These are phyloP conservation scores for Pelargonium australe DNA, from an alignment of 441 rosid species.

Conservation along the genomic window DNA sequence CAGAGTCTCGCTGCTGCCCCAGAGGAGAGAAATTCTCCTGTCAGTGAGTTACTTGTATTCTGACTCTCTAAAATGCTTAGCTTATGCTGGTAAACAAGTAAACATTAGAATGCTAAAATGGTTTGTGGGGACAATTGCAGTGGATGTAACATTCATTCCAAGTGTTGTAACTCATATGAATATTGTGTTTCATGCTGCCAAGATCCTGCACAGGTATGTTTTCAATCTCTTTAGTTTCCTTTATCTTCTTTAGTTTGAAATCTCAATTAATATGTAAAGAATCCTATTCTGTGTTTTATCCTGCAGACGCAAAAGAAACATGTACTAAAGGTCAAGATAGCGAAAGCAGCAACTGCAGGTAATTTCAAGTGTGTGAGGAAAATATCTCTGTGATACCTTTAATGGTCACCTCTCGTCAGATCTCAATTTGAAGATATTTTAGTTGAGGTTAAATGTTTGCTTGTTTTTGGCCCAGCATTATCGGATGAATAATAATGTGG, in stretches of 20 bases:
- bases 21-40: conserved; percentile 80
- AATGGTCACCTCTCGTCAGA: not conserved
- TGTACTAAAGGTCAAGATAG: conserved; percentile 55
- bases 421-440: not conserved
- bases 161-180: conserved; percentile 85
- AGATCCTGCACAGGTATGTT: conserved; percentile 61
- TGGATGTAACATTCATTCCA: conserved; percentile 75
- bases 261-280: conserved; percentile 12
- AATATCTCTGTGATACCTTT: not conserved
- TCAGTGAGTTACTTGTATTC: conserved; percentile 57
- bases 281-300: conserved; percentile 20
- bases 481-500: no score
- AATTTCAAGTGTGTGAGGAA: conserved; percentile 6
- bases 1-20: conserved; percentile 78
- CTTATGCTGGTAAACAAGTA: not conserved
- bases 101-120: conserved; percentile 12
- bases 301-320: conserved; percentile 54
- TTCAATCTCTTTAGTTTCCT: conserved; percentile 6
- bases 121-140: conserved; percentile 30
- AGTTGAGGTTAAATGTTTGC: not conserved
- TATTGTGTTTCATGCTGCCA: conserved; percentile 91
- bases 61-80: conserved; percentile 14
- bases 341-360: conserved; percentile 87
- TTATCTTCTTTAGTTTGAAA: conserved; percentile 1
- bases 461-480: no score